phyloP scores from a whole-genome alignment of 257 asterid genomes.

The Buddleja alternifolia region DNA sequence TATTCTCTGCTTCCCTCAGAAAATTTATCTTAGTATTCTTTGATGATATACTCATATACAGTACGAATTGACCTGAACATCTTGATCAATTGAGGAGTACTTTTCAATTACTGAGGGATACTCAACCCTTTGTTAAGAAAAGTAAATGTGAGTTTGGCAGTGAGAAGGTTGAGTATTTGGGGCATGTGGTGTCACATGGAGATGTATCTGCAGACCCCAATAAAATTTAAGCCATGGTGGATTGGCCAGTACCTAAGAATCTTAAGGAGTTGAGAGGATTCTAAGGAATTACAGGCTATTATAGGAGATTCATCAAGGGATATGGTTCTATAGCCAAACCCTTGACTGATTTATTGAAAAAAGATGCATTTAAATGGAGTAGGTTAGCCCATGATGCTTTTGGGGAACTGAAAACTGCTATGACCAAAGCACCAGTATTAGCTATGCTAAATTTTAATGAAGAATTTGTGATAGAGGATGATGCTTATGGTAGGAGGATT shows the following conservation, averaged over 20 bases:
- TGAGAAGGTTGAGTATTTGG: background rate
- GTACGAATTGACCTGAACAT: background rate
- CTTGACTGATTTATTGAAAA: too few species aligned
- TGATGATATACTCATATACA: slow-evolving; percentile 24
- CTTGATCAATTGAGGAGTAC: background rate
- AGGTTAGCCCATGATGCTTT: too few species aligned
- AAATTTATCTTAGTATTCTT: too few species aligned
- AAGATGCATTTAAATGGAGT: too few species aligned
- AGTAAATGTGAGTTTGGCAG: slow-evolving; percentile 6
- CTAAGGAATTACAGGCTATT: background rate
- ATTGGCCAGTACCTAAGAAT: background rate
- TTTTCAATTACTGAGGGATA: accelerated
- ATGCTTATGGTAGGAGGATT: too few species aligned
- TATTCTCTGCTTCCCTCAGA: too few species aligned
- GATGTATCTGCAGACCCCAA: background rate
- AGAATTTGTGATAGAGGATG: too few species aligned
- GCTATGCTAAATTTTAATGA: too few species aligned
- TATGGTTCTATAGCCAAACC: too few species aligned
- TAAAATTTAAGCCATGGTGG: background rate
- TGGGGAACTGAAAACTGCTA: too few species aligned
- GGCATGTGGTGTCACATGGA: background rate
- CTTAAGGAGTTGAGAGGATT: background rate
- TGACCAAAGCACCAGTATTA: too few species aligned
- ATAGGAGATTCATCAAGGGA: background rate
- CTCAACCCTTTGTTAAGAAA: background rate